Percentiles rank a stretch among this genome's conserved stretches.
These are phyloP conservation scores for Stachybotrys chlorohalonatus DNA, from an alignment of 2,329 filamentous ascomycete species.

Conservation along the genomic window DNA sequence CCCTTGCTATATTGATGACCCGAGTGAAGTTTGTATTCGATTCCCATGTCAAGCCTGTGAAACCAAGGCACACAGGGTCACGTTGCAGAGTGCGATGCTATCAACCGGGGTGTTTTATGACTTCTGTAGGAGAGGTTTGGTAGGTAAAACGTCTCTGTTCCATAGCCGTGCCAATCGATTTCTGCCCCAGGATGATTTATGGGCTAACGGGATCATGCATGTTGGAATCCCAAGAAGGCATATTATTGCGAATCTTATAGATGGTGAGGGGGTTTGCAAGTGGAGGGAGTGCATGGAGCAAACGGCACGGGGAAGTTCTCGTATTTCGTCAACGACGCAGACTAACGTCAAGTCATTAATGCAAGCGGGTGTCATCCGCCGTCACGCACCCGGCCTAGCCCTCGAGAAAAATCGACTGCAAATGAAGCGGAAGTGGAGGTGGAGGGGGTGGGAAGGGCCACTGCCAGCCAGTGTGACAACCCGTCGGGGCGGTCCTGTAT, in stretches of 20 bases:
- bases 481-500: not conserved
- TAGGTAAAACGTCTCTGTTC: not conserved
- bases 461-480: not conserved
- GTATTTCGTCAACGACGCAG: not conserved
- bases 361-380: not conserved
- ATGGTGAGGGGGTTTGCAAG: no score
- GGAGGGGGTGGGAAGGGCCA: no score
- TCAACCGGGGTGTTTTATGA: no score
- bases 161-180: not conserved
- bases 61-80: no score
- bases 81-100: no score
- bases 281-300: not conserved
- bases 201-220: no score
- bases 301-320: not conserved
- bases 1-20: no score
- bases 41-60: no score
- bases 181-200: not conserved
- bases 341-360: not conserved
- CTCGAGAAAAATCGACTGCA: not conserved
- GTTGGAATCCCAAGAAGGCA: no score
- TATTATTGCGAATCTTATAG: no score
- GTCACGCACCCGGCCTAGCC: not conserved
- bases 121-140: not conserved
- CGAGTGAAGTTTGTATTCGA: no score
- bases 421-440: no score